These are phyloP conservation scores for Cercospora canescens DNA, from an alignment of 2,329 filamentous ascomycete species.

Conservation along the genomic window DNA sequence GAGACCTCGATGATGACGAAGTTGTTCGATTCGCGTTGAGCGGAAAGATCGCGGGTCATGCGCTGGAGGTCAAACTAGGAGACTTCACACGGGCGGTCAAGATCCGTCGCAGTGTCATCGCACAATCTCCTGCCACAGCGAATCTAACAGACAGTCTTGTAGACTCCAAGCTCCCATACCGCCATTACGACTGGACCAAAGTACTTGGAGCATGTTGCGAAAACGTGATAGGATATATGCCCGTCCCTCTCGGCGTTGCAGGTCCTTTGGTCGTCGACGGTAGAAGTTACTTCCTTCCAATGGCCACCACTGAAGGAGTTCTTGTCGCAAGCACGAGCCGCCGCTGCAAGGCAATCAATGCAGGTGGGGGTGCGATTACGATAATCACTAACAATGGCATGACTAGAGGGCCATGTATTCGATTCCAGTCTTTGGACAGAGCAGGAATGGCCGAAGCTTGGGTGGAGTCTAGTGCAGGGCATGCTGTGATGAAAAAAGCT, in stretches of 20 bases:
- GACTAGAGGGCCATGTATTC: constrained; percentile 93
- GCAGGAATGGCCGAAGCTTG: constrained; percentile 93
- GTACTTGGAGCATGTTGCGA: constrained; percentile 97
- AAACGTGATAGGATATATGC: constrained; percentile 95
- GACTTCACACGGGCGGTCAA: constrained; percentile 94
- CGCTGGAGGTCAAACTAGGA: constrained; percentile 86
- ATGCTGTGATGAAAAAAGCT: constrained; percentile 79
- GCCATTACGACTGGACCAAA: constrained; percentile 91
- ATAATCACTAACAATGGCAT: constrained; percentile 93
- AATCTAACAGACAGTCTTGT: constrained; percentile 76
- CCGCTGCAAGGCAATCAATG: constrained; percentile 97
- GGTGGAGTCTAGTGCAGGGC: constrained; percentile 88
- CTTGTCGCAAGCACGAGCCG: constrained; percentile 90
- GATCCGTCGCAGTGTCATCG: constrained; percentile 82
- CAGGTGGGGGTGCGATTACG: constrained; percentile 87
- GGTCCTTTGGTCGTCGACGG: constrained; percentile 93
- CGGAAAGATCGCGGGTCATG: constrained; percentile 92
- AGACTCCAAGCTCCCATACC: constrained; percentile 80
- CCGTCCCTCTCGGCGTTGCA: constrained; percentile 89
- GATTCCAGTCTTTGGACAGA: constrained; percentile 83
- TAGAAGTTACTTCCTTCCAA: constrained; percentile 93
- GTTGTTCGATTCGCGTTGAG: constrained; percentile 79
- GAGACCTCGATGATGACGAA: constrained; percentile 80
- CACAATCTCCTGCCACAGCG: constrained; percentile 78
- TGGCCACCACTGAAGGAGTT: constrained; percentile 98